A percentile compares a stretch with the other conserved stretches of the same genome.
These are phyloP conservation scores for Monilinia vaccinii-corymbosi DNA, from an alignment of 2,329 filamentous ascomycete genomes.

Conservation along the genomic window DNA sequence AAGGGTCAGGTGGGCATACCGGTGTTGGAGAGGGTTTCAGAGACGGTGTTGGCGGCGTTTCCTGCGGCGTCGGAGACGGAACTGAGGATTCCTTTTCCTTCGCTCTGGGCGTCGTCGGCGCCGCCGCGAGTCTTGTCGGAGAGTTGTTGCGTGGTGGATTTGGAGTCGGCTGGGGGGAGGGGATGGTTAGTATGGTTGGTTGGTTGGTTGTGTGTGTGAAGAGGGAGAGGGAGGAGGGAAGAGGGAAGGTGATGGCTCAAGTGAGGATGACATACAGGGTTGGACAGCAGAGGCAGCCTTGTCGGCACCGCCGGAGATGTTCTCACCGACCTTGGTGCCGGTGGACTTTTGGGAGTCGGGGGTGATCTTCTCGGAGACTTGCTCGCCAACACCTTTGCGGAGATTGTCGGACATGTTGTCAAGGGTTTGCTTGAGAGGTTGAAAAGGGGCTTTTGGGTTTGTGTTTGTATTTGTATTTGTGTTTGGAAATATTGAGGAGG, in stretches of 20 bases:
- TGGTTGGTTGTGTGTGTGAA: not conserved
- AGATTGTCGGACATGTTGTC: slow-evolving; percentile 11
- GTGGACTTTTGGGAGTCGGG: slow-evolving; percentile 46
- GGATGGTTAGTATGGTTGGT: too few relatives aligned
- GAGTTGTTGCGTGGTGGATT: slow-evolving; percentile 39
- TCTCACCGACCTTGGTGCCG: slow-evolving; percentile 33
- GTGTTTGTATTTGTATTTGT: too few relatives aligned
- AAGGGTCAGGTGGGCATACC: not conserved
- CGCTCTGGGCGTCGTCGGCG: slow-evolving; percentile 32
- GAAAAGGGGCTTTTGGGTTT: not conserved
- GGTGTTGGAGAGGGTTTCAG: slow-evolving; percentile 9
- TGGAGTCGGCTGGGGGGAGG: slow-evolving; percentile 28
- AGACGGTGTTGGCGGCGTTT: slow-evolving; percentile 20
- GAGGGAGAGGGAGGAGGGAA: not conserved
- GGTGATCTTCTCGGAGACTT: slow-evolving; percentile 40
- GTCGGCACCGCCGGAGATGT: slow-evolving; percentile 36
- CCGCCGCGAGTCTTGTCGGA: slow-evolving; percentile 35
- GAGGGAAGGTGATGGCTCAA: not conserved
- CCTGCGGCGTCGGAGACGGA: slow-evolving; percentile 34
- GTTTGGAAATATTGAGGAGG: not conserved
- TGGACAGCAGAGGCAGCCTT: slow-evolving; percentile 38
- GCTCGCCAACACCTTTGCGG: slow-evolving; percentile 42
- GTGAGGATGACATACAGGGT: slow-evolving; percentile 29
- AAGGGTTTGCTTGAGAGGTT: not conserved
- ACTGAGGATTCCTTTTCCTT: slow-evolving; percentile 33